Evolutionary conservation across 2,329 filamentous ascomycete species (phyloP), one percentile per base, ranked within the genome.

Genomic region (Aspergillus texensis): DNA sequence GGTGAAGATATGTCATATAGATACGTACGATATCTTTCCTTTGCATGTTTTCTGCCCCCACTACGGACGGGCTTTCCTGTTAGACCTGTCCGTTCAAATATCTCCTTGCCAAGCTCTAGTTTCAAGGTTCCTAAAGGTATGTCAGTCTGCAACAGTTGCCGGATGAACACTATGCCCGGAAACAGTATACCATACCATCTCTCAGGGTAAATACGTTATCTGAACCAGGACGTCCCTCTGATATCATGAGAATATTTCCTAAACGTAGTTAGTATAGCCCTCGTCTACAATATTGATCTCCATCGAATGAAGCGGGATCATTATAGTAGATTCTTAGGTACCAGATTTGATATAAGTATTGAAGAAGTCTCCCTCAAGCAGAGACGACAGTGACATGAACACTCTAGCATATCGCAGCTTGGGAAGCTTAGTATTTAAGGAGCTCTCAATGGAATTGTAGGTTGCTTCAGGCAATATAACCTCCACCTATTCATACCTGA

Each of bases 241-340:
- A 97, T 2, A 97, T 84, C 90, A 98, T 92, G 69, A 92, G 77
- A 56, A 96, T 81, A 73, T 93, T 89, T 6, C 92, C 92, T 93
- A 63, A 45, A 45, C 53, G 39, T 19, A 26, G 30, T n/a, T 30
- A 26, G 56, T 28, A 24, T 21, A 36, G 8, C 16, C 21, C 48
- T 6, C 28, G 6, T 32, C 16, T 21, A 32, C 19, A 48, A 12
- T 16, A 21, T 30, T 50, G 14, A 30, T 19, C 24, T 46, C 9
- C 26, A 52, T 6, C 14, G 28, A 39, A 34, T 14, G 21, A 48
- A 48, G 24, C 2, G n/a, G 16, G 32, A 19, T 54, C 10, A 21
- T 12, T n/a, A 21, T n/a, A 5, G 19, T 5, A 36, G 14, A 5
- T 1, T 14, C 11, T 45, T 34, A 55, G 11, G 26, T 79, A 91